These are phyloP conservation scores for Trametes cingulata DNA, from an alignment of 768 basidiomycete genomes.

Conservation along the genomic window DNA sequence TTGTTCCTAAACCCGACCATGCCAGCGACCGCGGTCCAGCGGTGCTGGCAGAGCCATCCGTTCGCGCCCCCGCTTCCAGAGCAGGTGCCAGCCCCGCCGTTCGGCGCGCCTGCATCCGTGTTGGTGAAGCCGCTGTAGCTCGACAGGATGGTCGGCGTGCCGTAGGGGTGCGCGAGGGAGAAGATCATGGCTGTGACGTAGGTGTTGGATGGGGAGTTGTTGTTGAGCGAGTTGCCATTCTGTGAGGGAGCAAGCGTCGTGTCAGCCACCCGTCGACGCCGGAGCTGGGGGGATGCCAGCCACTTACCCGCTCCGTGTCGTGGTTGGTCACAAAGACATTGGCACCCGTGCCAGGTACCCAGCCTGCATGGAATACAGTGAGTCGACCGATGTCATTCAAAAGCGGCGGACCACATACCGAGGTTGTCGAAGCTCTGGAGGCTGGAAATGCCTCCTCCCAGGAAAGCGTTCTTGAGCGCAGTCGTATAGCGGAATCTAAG, in stretches of 20 bases:
- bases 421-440: constrained; percentile 52
- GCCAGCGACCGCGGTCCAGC: constrained; percentile 55
- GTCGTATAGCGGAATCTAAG: constrained; percentile 58
- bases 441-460: constrained; percentile 48
- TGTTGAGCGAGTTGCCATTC: constrained; percentile 56
- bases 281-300: background rate
- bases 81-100: constrained; percentile 58
- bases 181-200: constrained; percentile 62
- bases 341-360: constrained; percentile 52
- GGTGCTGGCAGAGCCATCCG: constrained; percentile 72
- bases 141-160: constrained; percentile 63
- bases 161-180: constrained; percentile 67
- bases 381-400: background rate
- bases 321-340: constrained; percentile 73
- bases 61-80: constrained; percentile 48
- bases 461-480: constrained; percentile 53
- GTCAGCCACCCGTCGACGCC: background rate
- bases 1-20: constrained; percentile 64
- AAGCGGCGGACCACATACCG: constrained; percentile 34
- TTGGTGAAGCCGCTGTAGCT: constrained; percentile 51
- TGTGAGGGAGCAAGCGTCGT: constrained; percentile 9
- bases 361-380: constrained; percentile 41
- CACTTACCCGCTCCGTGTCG: constrained; percentile 59
- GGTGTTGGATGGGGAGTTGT: constrained; percentile 63
- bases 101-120: constrained; percentile 59